Conservation (phyloP, 177 flowering plant species). For the Vitis hybrid region DNA sequence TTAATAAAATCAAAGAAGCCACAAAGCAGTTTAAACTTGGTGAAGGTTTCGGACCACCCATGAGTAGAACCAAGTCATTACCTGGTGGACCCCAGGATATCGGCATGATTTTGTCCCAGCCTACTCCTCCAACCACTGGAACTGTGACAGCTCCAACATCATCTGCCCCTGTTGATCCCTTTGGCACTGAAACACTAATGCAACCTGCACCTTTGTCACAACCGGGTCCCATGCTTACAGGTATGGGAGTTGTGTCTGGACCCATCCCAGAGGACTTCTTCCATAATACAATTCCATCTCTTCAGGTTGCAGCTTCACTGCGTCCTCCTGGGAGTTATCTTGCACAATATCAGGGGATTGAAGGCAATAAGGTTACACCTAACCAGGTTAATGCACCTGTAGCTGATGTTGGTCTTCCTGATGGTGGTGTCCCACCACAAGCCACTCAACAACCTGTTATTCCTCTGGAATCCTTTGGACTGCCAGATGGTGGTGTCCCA, state of each 20-base stretch:
- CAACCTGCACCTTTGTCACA: slow-evolving; percentile 48
- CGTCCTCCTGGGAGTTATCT: slow-evolving; percentile 74
- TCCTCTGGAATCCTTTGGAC: slow-evolving; percentile 55
- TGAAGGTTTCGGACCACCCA: slow-evolving; percentile 70
- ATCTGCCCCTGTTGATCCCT: slow-evolving; percentile 58
- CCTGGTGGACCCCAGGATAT: slow-evolving; percentile 68
- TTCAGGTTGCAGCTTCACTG: slow-evolving; percentile 82
- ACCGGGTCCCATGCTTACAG: slow-evolving; percentile 33
- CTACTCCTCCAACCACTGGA: slow-evolving; percentile 39
- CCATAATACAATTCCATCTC: slow-evolving; percentile 88
- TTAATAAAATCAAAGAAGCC: slow-evolving; percentile 95
- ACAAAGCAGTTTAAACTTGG: slow-evolving; percentile 86
- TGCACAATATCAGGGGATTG: slow-evolving; percentile 43
- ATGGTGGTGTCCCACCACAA: slow-evolving; percentile 76
- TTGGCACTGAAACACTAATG: slow-evolving; percentile 57
- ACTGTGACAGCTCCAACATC: slow-evolving; percentile 29
- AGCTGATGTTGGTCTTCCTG: slow-evolving; percentile 58
- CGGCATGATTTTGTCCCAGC: slow-evolving; percentile 40
- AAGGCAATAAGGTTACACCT: slow-evolving; percentile 30
- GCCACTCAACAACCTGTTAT: slow-evolving; percentile 44
- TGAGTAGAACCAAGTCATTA: slow-evolving; percentile 70
- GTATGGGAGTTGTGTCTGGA: slow-evolving; percentile 58
- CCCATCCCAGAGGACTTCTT: slow-evolving; percentile 99
- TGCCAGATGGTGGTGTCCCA: slow-evolving; percentile 96
- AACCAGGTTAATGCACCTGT: slow-evolving; percentile 38